Evolutionary conservation across 345 rosid species (phyloP), one percentile per base, ranked within the genome.

Genomic region (Rhodomyrtus tomentosa): DNA sequence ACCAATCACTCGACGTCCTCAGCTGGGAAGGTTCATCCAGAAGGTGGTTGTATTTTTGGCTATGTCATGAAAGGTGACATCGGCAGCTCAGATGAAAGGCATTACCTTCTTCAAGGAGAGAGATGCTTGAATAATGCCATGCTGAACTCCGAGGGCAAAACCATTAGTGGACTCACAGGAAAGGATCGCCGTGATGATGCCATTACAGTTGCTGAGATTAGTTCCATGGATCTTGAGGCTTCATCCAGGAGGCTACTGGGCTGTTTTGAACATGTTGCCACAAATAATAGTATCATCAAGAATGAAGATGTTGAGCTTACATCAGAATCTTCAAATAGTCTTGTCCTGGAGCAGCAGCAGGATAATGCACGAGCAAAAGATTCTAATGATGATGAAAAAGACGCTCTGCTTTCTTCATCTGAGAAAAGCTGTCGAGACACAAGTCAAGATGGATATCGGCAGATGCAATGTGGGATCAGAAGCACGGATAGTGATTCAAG

Each of bases 401-500:
- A 68, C 25, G 45, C 79, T 68, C 45, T 68, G 79, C 45, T 68
- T 68, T 50, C 58, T 81, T 20, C 83, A 50, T 18, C 53, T 81
- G 55, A 13, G 53, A 81, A 81, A 51, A 50, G 55, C 45, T 68
- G 45, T 32, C 79, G 4, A 62, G 76, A 81, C 15, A 4, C 55
- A 48, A 81, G 51, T 52, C 54, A 52, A 81, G 82, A 81, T 27
- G 42, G 45, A 81, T 55, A 27, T 21, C 55, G 6, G 55, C 38
- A 53, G 53, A n/a, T 50, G 83, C 83, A 81, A 51, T 27, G 55
- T 29, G 56, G 56, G 58, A 50, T 50, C 38, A 38, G 55, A 81
- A 81, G 42, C 22, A 27, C 1, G 56, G 89, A 87, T 83, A 83
- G 79, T 84, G 93, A 86, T 86, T 84, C 90, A 22, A 87, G 84